These are phyloP conservation scores for Suhomyces wounanorum DNA, from an alignment of 1,139 yeast genomes.

Conservation along the genomic window DNA sequence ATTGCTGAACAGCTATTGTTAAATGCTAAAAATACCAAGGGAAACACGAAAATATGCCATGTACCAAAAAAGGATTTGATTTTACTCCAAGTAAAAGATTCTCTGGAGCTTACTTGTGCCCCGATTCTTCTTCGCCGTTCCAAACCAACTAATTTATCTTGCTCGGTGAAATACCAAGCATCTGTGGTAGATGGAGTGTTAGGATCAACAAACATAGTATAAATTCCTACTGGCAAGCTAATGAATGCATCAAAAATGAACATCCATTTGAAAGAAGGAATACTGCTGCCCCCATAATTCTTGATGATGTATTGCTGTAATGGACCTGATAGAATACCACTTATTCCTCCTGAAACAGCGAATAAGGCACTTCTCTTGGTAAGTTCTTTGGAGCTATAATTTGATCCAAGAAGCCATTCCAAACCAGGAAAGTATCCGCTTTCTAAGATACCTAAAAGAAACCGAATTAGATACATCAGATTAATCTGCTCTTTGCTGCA, in stretches of 20 bases:
- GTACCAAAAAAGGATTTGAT: constrained; percentile 45
- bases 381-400: constrained; percentile 33
- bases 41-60: constrained; percentile 44
- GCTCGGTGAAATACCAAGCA: constrained; percentile 36
- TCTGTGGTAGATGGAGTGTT: constrained; percentile 45
- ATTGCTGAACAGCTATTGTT: constrained; percentile 41
- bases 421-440: constrained; percentile 62
- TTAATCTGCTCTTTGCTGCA: constrained; percentile 35
- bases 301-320: constrained; percentile 44
- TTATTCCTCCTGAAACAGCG: constrained; percentile 45
- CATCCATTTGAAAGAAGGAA: constrained; percentile 53
- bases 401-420: constrained; percentile 21
- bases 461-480: constrained; percentile 56
- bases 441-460: constrained; percentile 59
- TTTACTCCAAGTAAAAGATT: constrained; percentile 41
- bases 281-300: constrained; percentile 21
- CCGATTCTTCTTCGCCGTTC: constrained; percentile 48
- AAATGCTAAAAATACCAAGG: constrained; percentile 19
- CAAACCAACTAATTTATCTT: constrained; percentile 37
- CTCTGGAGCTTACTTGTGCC: constrained; percentile 47
- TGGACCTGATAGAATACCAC: constrained; percentile 50
- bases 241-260: constrained; percentile 55
- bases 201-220: constrained; percentile 43
- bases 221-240: constrained; percentile 50
- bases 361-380: constrained; percentile 53